phyloP scores from a whole-genome alignment of 2,329 filamentous ascomycete species.

The Stemphylium vesicarium region DNA sequence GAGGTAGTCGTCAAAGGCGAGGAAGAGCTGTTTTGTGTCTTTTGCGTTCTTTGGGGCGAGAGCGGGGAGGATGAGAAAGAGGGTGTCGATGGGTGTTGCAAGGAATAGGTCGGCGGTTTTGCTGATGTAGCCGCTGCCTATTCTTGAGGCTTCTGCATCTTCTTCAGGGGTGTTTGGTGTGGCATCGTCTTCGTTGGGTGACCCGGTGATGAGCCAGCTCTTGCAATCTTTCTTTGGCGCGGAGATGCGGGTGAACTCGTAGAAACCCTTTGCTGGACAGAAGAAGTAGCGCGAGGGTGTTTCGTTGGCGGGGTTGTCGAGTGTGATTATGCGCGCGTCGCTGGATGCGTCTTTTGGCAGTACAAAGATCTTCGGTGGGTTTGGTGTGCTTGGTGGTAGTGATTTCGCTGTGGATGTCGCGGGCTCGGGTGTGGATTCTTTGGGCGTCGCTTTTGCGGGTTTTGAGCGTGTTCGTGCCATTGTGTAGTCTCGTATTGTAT shows the following conservation, averaged over 20 bases:
- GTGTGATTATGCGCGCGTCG: slow-evolving; percentile 61
- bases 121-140: slow-evolving; percentile 61
- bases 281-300: slow-evolving; percentile 62
- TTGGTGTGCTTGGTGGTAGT: slow-evolving; percentile 47
- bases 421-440: slow-evolving; percentile 32
- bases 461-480: slow-evolving; percentile 49
- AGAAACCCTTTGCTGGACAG: slow-evolving; percentile 64
- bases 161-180: not conserved
- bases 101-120: slow-evolving; percentile 78
- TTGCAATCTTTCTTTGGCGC: slow-evolving; percentile 57
- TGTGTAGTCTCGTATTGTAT: not conserved
- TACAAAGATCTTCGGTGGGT: slow-evolving; percentile 62
- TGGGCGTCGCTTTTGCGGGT: slow-evolving; percentile 22
- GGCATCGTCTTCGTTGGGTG: slow-evolving; percentile 8
- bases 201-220: slow-evolving; percentile 60
- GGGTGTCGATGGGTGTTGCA: slow-evolving; percentile 80
- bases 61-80: slow-evolving; percentile 82
- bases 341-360: slow-evolving; percentile 60
- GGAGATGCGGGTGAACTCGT: slow-evolving; percentile 66
- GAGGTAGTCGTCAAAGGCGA: slow-evolving; percentile 74
- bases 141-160: slow-evolving; percentile 6
- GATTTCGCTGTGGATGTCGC: slow-evolving; percentile 27
- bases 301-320: slow-evolving; percentile 61
- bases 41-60: slow-evolving; percentile 60
- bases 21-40: slow-evolving; percentile 67